These are phyloP conservation scores for Plectosphaerella sp. DNA, from an alignment of 2,329 filamentous ascomycete species.

Conservation along the genomic window DNA sequence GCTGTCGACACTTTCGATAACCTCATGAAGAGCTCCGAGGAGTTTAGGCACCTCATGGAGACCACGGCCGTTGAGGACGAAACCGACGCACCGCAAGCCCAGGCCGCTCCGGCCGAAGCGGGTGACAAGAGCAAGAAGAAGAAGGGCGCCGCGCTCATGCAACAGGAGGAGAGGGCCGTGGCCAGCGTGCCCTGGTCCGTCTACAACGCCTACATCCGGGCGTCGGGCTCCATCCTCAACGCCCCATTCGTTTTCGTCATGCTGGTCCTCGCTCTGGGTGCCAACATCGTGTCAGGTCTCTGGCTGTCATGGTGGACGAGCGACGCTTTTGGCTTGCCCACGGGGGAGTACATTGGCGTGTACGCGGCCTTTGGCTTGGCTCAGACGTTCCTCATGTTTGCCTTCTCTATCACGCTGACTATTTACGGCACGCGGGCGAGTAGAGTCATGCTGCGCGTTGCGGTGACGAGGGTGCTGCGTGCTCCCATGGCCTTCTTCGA, in stretches of 20 bases:
- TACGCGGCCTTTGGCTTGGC: slow-evolving; percentile 66
- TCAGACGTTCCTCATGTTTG: slow-evolving; percentile 73
- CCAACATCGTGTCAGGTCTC: slow-evolving; percentile 82
- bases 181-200: slow-evolving; percentile 76
- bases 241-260: slow-evolving; percentile 59
- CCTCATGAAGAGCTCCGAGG: slow-evolving; percentile 72
- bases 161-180: slow-evolving; percentile 64
- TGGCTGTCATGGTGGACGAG: slow-evolving; percentile 96
- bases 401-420: slow-evolving; percentile 74
- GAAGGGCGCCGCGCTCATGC: slow-evolving; percentile 64
- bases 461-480: slow-evolving; percentile 71
- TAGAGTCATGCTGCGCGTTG: slow-evolving; percentile 74
- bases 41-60: slow-evolving; percentile 81
- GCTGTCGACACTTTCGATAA: slow-evolving; percentile 88
- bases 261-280: slow-evolving; percentile 69
- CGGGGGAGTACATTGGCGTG: slow-evolving; percentile 67
- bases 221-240: slow-evolving; percentile 68
- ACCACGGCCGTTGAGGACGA: slow-evolving; percentile 71
- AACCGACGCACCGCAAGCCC: slow-evolving; percentile 42
- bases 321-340: slow-evolving; percentile 63
- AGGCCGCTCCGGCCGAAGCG: slow-evolving; percentile 33
- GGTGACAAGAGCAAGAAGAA: slow-evolving; percentile 47
- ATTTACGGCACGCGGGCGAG: slow-evolving; percentile 77
- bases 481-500: slow-evolving; percentile 92
- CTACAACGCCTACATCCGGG: slow-evolving; percentile 71